Conservation (phyloP, 805 yeast genomes). For the Barnettozyma botsteinii region DNA sequence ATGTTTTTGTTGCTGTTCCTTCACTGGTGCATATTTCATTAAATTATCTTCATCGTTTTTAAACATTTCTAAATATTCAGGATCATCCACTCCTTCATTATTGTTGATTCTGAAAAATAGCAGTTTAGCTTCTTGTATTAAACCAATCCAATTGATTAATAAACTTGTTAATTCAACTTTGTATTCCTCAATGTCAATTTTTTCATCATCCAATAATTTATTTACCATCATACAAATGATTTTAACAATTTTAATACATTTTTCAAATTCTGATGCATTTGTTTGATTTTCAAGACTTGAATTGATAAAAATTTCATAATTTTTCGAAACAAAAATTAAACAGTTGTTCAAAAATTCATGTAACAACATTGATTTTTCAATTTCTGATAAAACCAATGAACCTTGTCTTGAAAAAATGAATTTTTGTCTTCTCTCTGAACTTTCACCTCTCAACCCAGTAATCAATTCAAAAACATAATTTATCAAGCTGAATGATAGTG, state of each 20-base stretch:
- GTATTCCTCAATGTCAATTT: constrained; percentile 47
- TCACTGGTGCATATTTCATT: neutral
- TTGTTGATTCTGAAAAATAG: constrained; percentile 40
- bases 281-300: constrained; percentile 11
- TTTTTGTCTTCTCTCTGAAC: constrained; percentile 12
- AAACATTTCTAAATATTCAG: constrained; percentile 5
- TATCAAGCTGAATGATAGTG: constrained; percentile 48
- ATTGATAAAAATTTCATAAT: constrained; percentile 19
- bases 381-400: constrained; percentile 42
- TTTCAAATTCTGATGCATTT: constrained; percentile 21
- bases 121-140: constrained; percentile 55
- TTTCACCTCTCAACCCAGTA: constrained; percentile 49
- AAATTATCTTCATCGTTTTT: neutral
- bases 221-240: constrained; percentile 59
- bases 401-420: constrained; percentile 55
- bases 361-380: constrained; percentile 60
- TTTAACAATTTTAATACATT: constrained; percentile 37
- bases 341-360: constrained; percentile 65
- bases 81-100: constrained; percentile 6
- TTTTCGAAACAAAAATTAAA: constrained; percentile 37
- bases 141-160: constrained; percentile 60
- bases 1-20: constrained; percentile 2
- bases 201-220: constrained; percentile 40
- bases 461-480: constrained; percentile 60
- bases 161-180: constrained; percentile 54